Percentiles rank a stretch among this genome's conserved stretches.
Evolutionary conservation across 2,329 filamentous ascomycete species (phyloP).

Genomic region (Epichloe brachyelytri): DNA sequence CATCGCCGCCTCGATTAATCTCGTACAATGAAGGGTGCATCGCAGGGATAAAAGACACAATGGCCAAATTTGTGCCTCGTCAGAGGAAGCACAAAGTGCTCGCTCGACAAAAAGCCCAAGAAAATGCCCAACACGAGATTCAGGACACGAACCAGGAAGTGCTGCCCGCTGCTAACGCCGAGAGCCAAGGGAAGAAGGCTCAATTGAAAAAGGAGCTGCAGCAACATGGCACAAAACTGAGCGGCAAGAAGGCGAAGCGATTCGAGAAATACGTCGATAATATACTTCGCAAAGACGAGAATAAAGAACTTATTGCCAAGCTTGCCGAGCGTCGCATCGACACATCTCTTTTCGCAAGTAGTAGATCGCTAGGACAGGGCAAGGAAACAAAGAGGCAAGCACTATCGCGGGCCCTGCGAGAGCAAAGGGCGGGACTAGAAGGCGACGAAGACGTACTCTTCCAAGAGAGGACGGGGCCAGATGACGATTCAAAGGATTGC

Average conservation of each 20-base stretch:
- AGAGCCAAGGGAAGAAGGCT: conserved; percentile 41
- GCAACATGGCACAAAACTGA: conserved; percentile 40
- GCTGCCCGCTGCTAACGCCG: conserved; percentile 30
- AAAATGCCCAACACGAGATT: conserved; percentile 28
- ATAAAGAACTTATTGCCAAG: conserved; percentile 68
- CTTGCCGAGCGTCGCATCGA: conserved; percentile 69
- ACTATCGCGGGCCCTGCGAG: conserved; percentile 48
- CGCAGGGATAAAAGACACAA: conserved; percentile 12
- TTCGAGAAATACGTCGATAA: conserved; percentile 65
- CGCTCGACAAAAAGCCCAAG: conserved; percentile 43
- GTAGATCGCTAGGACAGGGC: conserved; percentile 59
- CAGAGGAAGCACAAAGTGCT: conserved; percentile 58
- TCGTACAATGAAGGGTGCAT: not conserved
- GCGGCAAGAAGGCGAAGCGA: conserved; percentile 52
- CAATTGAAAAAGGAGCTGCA: conserved; percentile 40
- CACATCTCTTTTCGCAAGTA: conserved; percentile 67
- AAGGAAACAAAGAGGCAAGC: conserved; percentile 60
- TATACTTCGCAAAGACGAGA: conserved; percentile 92
- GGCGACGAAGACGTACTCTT: conserved; percentile 43
- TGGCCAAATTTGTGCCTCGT: conserved; percentile 48
- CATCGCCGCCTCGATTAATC: not conserved
- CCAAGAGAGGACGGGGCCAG: conserved; percentile 22
- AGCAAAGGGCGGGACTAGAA: conserved; percentile 50
- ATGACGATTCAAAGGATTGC: conserved; percentile 15
- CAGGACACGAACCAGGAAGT: conserved; percentile 25